phyloP scores from a whole-genome alignment of 1,139 yeast genomes.

The Zygoascus sp. region DNA sequence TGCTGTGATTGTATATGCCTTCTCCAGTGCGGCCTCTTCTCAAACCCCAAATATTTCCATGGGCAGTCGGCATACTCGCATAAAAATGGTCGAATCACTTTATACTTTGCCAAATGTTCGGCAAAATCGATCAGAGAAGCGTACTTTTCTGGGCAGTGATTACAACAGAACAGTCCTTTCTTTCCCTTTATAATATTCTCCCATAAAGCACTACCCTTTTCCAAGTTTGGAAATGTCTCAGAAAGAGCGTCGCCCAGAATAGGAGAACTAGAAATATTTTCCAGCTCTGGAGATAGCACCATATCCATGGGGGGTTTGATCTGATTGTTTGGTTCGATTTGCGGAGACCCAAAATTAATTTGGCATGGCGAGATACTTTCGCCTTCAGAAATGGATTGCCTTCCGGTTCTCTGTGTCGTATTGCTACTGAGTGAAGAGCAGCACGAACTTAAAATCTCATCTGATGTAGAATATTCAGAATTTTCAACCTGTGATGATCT shows the following conservation, averaged over 20 bases:
- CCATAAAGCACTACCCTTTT: conserved; percentile 15
- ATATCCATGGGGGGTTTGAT: too few relatives aligned
- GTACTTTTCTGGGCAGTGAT: conserved; percentile 48
- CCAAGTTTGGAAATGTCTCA: neutral
- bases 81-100: conserved; percentile 41
- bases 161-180: conserved; percentile 49
- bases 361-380: too few relatives aligned
- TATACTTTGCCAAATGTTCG: conserved; percentile 44
- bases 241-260: neutral
- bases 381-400: too few relatives aligned
- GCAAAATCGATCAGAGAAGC: conserved; percentile 43
- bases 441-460: too few relatives aligned
- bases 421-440: too few relatives aligned
- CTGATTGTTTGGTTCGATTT: too few relatives aligned
- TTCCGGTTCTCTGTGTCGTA: too few relatives aligned
- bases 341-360: too few relatives aligned
- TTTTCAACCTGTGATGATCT: too few relatives aligned
- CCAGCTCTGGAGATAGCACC: too few relatives aligned
- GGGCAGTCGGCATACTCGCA: conserved; percentile 58
- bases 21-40: conserved; percentile 54
- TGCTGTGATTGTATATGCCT: conserved; percentile 62
- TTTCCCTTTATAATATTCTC: conserved; percentile 28
- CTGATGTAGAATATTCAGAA: too few relatives aligned
- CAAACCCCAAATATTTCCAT: conserved; percentile 57
- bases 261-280: too few relatives aligned